Evolutionary conservation across 768 basidiomycete species (phyloP), one percentile per base, ranked within the genome.

Genomic region (Hygrophorus russula): DNA sequence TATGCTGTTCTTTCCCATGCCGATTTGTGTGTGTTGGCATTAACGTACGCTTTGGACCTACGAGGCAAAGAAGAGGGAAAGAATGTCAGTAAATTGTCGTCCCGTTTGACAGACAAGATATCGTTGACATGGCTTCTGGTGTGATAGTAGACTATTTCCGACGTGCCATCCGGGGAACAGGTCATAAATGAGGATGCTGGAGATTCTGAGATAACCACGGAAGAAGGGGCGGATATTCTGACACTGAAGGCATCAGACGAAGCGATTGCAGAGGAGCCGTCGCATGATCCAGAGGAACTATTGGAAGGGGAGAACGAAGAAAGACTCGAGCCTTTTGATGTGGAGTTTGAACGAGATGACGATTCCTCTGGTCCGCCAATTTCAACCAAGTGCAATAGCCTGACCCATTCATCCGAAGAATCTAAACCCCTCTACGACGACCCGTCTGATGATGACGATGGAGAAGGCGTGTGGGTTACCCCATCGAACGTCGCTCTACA

Each of bases 381-480:
- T 24, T 9, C 20, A n/a, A 1, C 13, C 1, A 10, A 39, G 4
- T 32, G 29, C 29, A 43, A 15, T 13, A 34, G 4, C 5, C 34
- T 35, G 24, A 7, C 24, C 24, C 1, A 28, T 5, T 18, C 19
- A 3, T 35, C 20, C 34, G 42, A 44, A 27, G 24, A 15, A 19
- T 8, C 15, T n/a, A 11, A 36, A 27, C 69, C 71, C 1, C 50
- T 86, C 9, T 87, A 76, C 51, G 85, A 85, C 15, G 85, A 88
- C 57, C 83, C 82, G 1, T 81, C 78, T 0, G 79, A 81, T 47
- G 71, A 74, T 14, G 87, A 89, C 47, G 87, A 89, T 49, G 85
- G 81, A 11, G 85, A 84, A 58, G 91, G 90, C 6, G 92, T 93
- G 57, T 99, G 96, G 96, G 96, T 99, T 59, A 99, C 92, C 11